Evolutionary conservation across 257 asterid genomes (phyloP).

Genomic region (Oldenlandia corymbosa): DNA sequence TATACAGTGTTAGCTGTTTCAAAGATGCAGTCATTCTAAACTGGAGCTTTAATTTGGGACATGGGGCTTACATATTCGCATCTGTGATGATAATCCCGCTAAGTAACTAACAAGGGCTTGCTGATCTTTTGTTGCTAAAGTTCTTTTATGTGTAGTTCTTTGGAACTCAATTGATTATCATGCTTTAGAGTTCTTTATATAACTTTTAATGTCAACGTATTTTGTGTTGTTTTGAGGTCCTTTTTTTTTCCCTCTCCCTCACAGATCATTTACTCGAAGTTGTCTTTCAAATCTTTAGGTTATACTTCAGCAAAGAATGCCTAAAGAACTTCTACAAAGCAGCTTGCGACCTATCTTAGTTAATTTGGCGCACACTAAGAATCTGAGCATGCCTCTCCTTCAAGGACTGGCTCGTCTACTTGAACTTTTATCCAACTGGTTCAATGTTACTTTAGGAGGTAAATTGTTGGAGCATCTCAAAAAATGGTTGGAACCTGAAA

Average conservation of each 20-base stretch:
- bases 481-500: conserved; percentile 99
- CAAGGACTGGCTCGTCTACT: conserved; percentile 98
- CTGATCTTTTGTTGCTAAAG: no score
- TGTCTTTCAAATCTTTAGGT: conserved; percentile 41
- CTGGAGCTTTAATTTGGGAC: neutral
- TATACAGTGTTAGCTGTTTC: neutral
- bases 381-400: conserved; percentile 97
- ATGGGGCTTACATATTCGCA: neutral
- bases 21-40: neutral
- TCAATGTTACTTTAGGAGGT: conserved; percentile 97
- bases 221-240: neutral
- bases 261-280: no score
- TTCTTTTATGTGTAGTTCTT: no score
- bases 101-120: neutral
- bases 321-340: conserved; percentile 96
- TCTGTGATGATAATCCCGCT: neutral
- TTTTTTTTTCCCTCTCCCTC: no score
- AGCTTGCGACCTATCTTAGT: conserved; percentile 97
- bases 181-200: no score
- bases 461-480: conserved; percentile 96
- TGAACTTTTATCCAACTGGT: conserved; percentile 97
- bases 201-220: no score
- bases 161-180: no score
- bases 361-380: conserved; percentile 95
- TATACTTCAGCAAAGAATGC: conserved; percentile 93